phyloP scores from a whole-genome alignment of 306 rosid species.

The Neltuma alba region DNA sequence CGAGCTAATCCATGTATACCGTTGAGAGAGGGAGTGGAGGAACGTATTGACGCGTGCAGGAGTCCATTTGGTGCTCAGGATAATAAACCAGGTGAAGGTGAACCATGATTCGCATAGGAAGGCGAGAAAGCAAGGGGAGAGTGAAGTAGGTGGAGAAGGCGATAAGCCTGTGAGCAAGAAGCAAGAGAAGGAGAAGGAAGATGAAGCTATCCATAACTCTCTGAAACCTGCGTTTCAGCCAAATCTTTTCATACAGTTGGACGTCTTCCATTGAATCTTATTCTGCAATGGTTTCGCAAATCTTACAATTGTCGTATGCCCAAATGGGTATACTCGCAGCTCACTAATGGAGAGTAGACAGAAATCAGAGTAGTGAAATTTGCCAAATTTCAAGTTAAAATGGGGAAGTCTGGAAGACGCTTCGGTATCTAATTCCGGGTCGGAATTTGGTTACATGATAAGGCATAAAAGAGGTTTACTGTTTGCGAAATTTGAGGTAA shows the following conservation, averaged over 20 bases:
- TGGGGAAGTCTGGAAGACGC: no score
- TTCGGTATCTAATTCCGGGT: no score
- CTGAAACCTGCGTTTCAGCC: background rate
- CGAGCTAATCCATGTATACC: background rate
- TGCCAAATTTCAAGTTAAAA: no score
- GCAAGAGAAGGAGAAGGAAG: conserved; percentile 13
- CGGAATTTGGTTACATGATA: no score
- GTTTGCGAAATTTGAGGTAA: no score
- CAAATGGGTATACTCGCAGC: background rate
- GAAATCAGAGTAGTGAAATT: no score
- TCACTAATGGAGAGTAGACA: no score
- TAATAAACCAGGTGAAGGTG: background rate
- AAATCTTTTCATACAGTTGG: conserved; percentile 35
- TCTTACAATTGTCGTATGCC: no score
- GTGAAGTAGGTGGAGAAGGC: background rate
- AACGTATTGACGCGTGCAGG: background rate
- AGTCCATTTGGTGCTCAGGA: background rate
- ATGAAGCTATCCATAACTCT: conserved; percentile 38
- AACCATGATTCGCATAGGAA: conserved; percentile 3
- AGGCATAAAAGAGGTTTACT: no score
- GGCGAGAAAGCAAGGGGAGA: background rate
- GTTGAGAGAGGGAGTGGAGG: background rate
- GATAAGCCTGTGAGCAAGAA: background rate
- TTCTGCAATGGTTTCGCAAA: background rate
- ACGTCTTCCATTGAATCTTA: background rate